These are phyloP conservation scores for Leccinum pseudoinsigne DNA, from an alignment of 1,284 basidiomycete species.

Conservation along the genomic window DNA sequence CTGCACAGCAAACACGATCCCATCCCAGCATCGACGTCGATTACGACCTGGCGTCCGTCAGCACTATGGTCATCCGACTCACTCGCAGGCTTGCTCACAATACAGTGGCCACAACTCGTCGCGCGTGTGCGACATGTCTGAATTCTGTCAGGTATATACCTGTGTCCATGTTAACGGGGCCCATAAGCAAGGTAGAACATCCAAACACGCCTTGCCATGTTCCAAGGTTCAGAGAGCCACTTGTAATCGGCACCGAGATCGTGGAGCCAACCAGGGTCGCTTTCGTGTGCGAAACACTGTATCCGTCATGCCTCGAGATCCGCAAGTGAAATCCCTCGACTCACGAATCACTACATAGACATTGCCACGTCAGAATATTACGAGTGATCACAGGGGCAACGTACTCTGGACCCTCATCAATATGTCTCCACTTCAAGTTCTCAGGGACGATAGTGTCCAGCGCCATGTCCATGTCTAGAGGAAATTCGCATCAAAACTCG, in stretches of 20 bases:
- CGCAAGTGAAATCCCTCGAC: conserved; percentile 8
- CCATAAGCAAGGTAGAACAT: background rate
- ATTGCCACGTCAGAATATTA: conserved; percentile 11
- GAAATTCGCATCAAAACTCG: background rate
- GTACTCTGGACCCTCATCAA: conserved; percentile 89
- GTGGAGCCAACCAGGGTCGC: conserved; percentile 81
- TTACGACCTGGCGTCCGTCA: conserved; percentile 17
- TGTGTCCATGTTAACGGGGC: conserved; percentile 28
- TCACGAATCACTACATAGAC: conserved; percentile 67
- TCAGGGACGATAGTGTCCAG: conserved; percentile 90
- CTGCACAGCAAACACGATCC: background rate
- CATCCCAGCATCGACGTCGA: background rate
- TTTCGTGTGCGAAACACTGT: conserved; percentile 86
- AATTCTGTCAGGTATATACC: conserved; percentile 87
- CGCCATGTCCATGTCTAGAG: conserved; percentile 79
- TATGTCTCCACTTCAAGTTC: conserved; percentile 83
- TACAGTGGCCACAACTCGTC: conserved; percentile 81
- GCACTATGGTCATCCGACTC: background rate
- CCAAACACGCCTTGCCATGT: conserved; percentile 80
- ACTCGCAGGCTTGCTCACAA: conserved; percentile 46
- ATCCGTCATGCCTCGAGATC: background rate
- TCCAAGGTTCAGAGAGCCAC: conserved; percentile 79
- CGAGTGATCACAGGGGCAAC: conserved; percentile 27
- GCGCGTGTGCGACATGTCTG: conserved; percentile 61
- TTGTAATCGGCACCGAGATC: conserved; percentile 83